phyloP scores from a whole-genome alignment of 1,284 basidiomycete species.

The Golubevia pallescens region DNA sequence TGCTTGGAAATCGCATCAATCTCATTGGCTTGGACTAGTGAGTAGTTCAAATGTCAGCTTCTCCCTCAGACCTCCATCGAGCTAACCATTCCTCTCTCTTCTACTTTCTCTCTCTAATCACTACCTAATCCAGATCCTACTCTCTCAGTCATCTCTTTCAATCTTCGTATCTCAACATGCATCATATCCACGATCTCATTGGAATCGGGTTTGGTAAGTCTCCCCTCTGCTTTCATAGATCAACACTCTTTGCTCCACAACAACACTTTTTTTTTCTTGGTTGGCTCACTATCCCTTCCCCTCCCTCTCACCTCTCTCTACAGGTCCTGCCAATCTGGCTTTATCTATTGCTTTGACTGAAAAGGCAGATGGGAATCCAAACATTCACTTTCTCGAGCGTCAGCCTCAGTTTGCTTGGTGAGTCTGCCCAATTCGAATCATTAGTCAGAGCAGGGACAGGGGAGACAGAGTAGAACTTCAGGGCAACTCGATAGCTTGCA shows the following conservation, averaged over 20 bases:
- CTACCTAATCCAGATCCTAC: too few relatives aligned
- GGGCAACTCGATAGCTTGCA: too few relatives aligned
- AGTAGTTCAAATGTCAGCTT: too few relatives aligned
- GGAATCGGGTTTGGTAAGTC: constrained; percentile 50
- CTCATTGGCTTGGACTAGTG: too few relatives aligned
- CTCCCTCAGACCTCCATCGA: too few relatives aligned
- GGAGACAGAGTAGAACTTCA: background rate
- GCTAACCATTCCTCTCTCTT: too few relatives aligned
- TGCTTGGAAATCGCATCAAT: too few relatives aligned
- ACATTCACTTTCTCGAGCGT: constrained; percentile 47
- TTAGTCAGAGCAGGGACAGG: background rate
- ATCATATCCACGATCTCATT: constrained; percentile 45
- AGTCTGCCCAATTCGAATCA: background rate
- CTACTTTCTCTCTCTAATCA: too few relatives aligned
- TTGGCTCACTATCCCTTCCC: background rate
- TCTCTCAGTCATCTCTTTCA: too few relatives aligned
- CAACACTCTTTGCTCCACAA: background rate
- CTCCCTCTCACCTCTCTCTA: background rate
- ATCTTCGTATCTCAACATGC: constrained; percentile 8
- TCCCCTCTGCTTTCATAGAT: too few relatives aligned
- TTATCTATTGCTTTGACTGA: constrained; percentile 50
- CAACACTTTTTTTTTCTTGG: background rate
- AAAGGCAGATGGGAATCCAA: constrained; percentile 28
- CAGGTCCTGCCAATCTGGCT: constrained; percentile 52
- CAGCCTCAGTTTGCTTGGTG: constrained; percentile 56